Base-by-base conservation (phyloP, 2,329 filamentous ascomycete genomes). In the Penicillium brasilianum region DNA sequence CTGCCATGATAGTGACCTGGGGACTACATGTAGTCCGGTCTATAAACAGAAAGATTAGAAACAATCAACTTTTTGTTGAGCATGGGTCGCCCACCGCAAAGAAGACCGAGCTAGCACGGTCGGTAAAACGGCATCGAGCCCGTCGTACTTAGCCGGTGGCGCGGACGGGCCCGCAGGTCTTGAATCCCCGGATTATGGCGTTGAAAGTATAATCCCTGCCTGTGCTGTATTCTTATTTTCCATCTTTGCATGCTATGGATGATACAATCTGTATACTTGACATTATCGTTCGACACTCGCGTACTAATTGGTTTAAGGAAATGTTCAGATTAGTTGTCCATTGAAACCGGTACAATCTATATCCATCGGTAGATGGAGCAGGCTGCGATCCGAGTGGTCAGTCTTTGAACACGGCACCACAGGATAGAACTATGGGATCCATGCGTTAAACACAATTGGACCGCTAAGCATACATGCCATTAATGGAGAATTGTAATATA, bases 351-450 rank as follows among this genome's bases (percentile, higher is more conserved):
- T 16, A 55, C 36, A 61, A 61, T 44, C 20, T 46, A 59, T 57
- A 61, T 43, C 62, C 61, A 59, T 36, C 59, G 57, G 62, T 57
- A 59, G 25, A 46, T 59, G 18, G 11, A 39, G 20, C 14, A 37
- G 10, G 49, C 16, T 14, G 22, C 16, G 36, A 59, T 55, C 51
- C 57, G 57, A 43, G 8, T 25, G 30, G 34, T n/a, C 16, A 13
- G 14, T n/a, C 13, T 46, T 46, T 55, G 30, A 41, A 55, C 28
- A 20, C 41, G 25, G 25, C 32, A n/a, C 3, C 16, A 43, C 37
- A 18, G 44, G 30, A 28, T n/a, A 30, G 18, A 10, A 14, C 9
- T 46, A 20, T 8, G 6, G 22, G 18, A 50, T 13, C 4, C 6
- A 2, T 28, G 32, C 20, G n/a, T 30, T 6, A 8, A n/a, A 14